These are phyloP conservation scores for Cladophialophora carrionii DNA, from an alignment of 2,329 filamentous ascomycete species.

Conservation along the genomic window DNA sequence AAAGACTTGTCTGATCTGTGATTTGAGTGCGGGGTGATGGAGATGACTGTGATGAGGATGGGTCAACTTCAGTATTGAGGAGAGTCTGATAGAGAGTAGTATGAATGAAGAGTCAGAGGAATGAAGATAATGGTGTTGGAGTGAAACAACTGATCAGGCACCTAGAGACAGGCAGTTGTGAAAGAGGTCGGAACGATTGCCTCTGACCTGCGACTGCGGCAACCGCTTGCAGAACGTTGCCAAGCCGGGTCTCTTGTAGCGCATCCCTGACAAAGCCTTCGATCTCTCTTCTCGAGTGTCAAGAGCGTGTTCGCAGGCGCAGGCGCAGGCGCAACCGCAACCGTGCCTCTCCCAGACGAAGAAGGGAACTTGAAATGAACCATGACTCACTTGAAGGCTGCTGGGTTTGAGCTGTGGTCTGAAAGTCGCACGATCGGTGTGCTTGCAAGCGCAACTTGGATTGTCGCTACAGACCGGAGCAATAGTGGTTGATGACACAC, in stretches of 20 bases:
- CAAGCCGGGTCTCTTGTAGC: not conserved
- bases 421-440: not conserved
- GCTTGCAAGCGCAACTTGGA: not conserved
- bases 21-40: constrained; percentile 5
- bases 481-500: not conserved
- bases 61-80: constrained; percentile 9
- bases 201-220: constrained; percentile 7
- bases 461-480: not conserved
- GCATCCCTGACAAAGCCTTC: not conserved
- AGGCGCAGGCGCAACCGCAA: not conserved
- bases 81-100: not conserved
- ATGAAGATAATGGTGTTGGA: not conserved
- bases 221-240: not conserved
- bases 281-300: not conserved
- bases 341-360: too few species aligned
- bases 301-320: not conserved
- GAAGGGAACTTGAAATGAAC: not conserved
- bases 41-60: constrained; percentile 10
- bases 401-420: not conserved
- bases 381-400: not conserved
- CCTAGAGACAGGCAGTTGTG: constrained; percentile 4
- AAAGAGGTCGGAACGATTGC: not conserved
- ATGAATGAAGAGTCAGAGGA: constrained; percentile 6
- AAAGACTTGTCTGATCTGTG: constrained; percentile 14
- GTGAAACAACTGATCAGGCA: not conserved